phyloP scores from a whole-genome alignment of 352 stramenopile species.

The Globisporangium splendens region DNA sequence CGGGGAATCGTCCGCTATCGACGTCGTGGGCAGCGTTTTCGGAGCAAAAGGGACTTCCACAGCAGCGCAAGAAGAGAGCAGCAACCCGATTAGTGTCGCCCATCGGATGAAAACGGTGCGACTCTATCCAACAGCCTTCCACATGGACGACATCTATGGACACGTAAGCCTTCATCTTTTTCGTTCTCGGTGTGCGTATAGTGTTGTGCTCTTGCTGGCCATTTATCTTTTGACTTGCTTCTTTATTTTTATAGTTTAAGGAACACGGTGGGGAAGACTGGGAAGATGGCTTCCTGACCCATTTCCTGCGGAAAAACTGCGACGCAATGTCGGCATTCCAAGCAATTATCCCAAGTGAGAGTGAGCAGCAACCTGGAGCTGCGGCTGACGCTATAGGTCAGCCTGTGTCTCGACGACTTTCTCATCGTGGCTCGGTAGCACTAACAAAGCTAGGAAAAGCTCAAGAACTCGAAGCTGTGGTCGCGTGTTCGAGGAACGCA shows the following conservation, averaged over 20 bases:
- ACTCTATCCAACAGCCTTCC: slow-evolving; percentile 42
- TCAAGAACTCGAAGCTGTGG: background rate
- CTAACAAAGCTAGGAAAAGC: slow-evolving; percentile 4
- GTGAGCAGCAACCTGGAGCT: background rate
- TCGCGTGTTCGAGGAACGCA: background rate
- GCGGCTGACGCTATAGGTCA: background rate
- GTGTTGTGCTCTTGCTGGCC: too few species aligned
- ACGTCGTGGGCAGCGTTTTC: slow-evolving; percentile 31
- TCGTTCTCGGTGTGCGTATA: too few species aligned
- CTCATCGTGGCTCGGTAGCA: slow-evolving; percentile 8
- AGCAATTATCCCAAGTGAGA: background rate
- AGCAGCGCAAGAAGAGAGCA: background rate
- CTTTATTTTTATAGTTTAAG: slow-evolving; percentile 23
- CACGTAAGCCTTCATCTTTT: slow-evolving; percentile 11
- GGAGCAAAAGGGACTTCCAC: slow-evolving; percentile 4
- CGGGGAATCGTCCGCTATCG: slow-evolving; percentile 61
- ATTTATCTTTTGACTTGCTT: background rate
- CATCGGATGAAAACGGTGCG: slow-evolving; percentile 28
- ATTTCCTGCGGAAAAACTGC: slow-evolving; percentile 56
- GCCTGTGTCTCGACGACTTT: background rate
- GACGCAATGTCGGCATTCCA: background rate
- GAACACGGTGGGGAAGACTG: slow-evolving; percentile 33
- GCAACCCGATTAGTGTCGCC: background rate
- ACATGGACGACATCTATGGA: slow-evolving; percentile 47
- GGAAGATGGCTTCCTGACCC: slow-evolving; percentile 52